Percentiles rank a stretch among this genome's conserved stretches.
These are phyloP conservation scores for Lactifluus rugatus DNA, from an alignment of 768 basidiomycete species.

Conservation along the genomic window DNA sequence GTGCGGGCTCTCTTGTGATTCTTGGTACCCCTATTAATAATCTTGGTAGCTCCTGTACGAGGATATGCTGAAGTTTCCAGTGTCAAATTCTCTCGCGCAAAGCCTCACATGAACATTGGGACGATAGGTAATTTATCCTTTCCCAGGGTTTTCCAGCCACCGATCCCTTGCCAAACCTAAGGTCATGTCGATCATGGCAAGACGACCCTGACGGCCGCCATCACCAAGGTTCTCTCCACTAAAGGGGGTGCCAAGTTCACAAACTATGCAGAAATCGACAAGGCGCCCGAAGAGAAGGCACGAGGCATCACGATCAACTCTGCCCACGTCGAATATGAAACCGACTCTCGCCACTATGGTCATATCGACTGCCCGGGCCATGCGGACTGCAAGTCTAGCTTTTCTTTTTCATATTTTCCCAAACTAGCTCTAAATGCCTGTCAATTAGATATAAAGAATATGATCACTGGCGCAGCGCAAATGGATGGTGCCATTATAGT, in stretches of 20 bases:
- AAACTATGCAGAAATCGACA: slow-evolving; percentile 97
- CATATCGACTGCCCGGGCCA: slow-evolving; percentile 98
- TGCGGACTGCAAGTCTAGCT: slow-evolving; percentile 65
- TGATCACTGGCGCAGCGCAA: slow-evolving; percentile 98
- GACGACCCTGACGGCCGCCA: slow-evolving; percentile 92
- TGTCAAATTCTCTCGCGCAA: slow-evolving; percentile 54
- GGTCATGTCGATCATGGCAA: slow-evolving; percentile 98
- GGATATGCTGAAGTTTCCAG: slow-evolving; percentile 59
- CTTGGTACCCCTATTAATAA: not conserved
- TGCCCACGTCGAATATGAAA: slow-evolving; percentile 98
- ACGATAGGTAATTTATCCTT: slow-evolving; percentile 61
- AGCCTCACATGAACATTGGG: slow-evolving; percentile 93
- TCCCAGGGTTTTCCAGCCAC: not conserved
- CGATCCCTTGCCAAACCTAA: slow-evolving; percentile 20
- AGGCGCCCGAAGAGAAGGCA: slow-evolving; percentile 98
- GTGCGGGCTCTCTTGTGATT: not conserved
- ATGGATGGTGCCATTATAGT: slow-evolving; percentile 96
- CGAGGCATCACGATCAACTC: slow-evolving; percentile 99
- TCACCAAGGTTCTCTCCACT: slow-evolving; percentile 84
- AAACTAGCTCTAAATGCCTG: slow-evolving; percentile 11
- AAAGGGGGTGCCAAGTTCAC: slow-evolving; percentile 76
- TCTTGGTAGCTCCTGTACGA: slow-evolving; percentile 41
- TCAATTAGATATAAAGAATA: slow-evolving; percentile 81
- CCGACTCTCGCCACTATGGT: slow-evolving; percentile 80
- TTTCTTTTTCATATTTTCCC: slow-evolving; percentile 8